These are phyloP conservation scores for Pyrenophora graminea DNA, from an alignment of 2,329 filamentous ascomycete genomes.

Conservation along the genomic window DNA sequence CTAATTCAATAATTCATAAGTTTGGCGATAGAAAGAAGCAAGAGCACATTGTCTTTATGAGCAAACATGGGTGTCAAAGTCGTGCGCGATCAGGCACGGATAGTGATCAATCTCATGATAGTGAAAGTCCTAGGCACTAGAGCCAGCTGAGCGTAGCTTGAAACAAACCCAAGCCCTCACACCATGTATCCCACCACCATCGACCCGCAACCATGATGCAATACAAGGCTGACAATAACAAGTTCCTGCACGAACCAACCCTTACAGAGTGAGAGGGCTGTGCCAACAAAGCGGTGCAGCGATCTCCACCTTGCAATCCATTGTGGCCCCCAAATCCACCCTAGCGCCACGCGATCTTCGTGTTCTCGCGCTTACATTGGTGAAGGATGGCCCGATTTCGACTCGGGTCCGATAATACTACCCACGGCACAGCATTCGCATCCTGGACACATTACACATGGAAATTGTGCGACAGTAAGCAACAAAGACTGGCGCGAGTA, in stretches of 20 bases:
- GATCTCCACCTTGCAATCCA: not conserved
- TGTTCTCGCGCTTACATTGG: not conserved
- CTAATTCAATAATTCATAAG: too few species aligned
- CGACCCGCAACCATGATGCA: too few species aligned
- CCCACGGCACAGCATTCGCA: slow-evolving; percentile 1
- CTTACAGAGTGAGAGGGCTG: slow-evolving; percentile 12
- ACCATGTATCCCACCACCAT: too few species aligned
- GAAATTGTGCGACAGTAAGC: slow-evolving; percentile 15
- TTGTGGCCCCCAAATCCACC: slow-evolving; percentile 5
- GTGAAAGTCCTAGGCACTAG: too few species aligned
- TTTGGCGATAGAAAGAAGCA: too few species aligned
- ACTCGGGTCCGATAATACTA: slow-evolving; percentile 6
- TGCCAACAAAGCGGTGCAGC: slow-evolving; percentile 5
- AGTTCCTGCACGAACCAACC: not conserved
- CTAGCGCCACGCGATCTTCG: slow-evolving; percentile 4
- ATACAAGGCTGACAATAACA: too few species aligned
- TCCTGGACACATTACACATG: not conserved
- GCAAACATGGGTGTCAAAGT: too few species aligned
- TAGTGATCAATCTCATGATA: too few species aligned
- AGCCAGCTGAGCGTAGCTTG: too few species aligned
- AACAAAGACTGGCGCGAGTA: slow-evolving; percentile 5
- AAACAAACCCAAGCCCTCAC: too few species aligned
- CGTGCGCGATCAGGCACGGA: too few species aligned
- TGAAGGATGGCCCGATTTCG: not conserved
- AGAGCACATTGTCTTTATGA: too few species aligned